Conservation (phyloP, 225 moss, liverwort and hornwort species). For the Rhytidiadelphus loreus region DNA sequence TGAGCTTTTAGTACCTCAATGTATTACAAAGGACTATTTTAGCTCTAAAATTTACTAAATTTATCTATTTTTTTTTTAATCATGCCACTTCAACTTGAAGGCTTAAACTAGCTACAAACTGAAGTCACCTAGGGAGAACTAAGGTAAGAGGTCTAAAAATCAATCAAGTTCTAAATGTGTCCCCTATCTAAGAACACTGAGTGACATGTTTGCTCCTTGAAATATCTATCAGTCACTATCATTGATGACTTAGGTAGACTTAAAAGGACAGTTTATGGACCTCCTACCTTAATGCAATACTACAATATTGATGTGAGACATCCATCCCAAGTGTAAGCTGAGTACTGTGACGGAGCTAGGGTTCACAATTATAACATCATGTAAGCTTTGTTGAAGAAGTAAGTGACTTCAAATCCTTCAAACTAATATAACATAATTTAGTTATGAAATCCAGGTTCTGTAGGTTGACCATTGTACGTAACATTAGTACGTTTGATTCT, state of each 20-base stretch:
- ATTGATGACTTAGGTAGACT: too few relatives aligned
- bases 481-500: not conserved
- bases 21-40: too few relatives aligned
- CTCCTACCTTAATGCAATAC: too few relatives aligned
- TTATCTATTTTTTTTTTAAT: not conserved
- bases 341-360: not conserved
- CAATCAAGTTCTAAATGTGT: too few relatives aligned
- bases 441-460: not conserved
- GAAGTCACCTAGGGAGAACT: not conserved
- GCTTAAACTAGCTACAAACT: not conserved
- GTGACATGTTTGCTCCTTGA: too few relatives aligned
- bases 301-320: not conserved
- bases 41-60: too few relatives aligned
- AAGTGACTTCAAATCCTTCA: not conserved
- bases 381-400: not conserved
- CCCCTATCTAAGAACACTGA: too few relatives aligned
- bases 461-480: not conserved
- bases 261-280: too few relatives aligned
- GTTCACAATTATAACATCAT: not conserved
- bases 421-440: not conserved
- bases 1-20: too few relatives aligned
- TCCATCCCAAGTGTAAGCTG: too few relatives aligned
- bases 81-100: not conserved
- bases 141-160: too few relatives aligned
- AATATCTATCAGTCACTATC: too few relatives aligned